Evolutionary conservation across 2,329 filamentous ascomycete species (phyloP), one percentile per base, ranked within the genome.

Genomic region (Claviceps spartinae): DNA sequence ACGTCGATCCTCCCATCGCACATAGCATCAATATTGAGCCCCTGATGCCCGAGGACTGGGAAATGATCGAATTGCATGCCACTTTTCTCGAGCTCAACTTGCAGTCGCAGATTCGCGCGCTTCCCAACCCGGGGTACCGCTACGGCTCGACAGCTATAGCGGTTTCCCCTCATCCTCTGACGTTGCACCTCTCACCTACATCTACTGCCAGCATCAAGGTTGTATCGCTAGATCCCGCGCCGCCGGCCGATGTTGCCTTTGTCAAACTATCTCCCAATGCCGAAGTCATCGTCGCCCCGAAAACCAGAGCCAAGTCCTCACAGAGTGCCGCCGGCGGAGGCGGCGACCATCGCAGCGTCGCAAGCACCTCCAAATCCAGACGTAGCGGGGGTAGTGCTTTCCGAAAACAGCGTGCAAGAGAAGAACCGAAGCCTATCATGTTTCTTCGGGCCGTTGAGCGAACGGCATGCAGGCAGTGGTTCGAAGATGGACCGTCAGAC

Each of bases 11-110:
- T 48, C 89, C 90, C 2, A 72, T 93, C 57, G 88, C 89, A 48
- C 88, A 96, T 67, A 97, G 90, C 1, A 85, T 98, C 67, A 89
- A 96, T 64, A 97, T 98, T 60, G 94, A 98, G 66, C 93, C 93
- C 37, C 70, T 97, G 61, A 97, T 93, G 0, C 82, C 91, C 1
- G 88, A 94, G 54, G 93, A 98, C 65, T 98, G 93, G 93, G 93
- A 98, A 69, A 95, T 97, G 61, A 97, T 98, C 60, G 93, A 98
- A 68, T 74, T 98, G 2, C 93, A 98, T 71, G 93, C 93, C 5
- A 93, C 85, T 16, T 98, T 97, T 63, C 75, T 98, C 49, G 93
- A 98, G 64, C 76, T 96, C 57, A 97, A 98, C 66, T 82, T 98
- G 50, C 75, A 95, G 36, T 86, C 85, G 45, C 93, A 98, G 70